phyloP scores from a whole-genome alignment of 768 basidiomycete species.

The Cubamyces lactineus region DNA sequence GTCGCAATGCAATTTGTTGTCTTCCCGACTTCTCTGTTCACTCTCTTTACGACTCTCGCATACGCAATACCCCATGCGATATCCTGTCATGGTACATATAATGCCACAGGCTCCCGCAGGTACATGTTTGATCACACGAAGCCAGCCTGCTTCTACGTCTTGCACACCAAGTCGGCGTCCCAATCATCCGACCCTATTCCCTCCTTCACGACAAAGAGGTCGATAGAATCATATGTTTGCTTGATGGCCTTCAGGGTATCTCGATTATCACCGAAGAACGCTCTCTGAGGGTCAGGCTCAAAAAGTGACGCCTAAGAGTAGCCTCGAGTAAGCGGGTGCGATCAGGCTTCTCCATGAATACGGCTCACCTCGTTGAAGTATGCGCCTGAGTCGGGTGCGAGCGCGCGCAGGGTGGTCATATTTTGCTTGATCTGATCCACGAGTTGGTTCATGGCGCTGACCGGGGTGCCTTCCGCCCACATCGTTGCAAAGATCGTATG shows the following conservation, averaged over 20 bases:
- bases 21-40: neutral
- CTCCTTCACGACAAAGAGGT: slow-evolving; percentile 47
- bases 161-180: slow-evolving; percentile 39
- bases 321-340: neutral
- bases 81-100: too few relatives aligned
- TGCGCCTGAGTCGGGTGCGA: slow-evolving; percentile 40
- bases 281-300: slow-evolving; percentile 44
- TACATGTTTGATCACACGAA: too few relatives aligned
- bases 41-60: neutral
- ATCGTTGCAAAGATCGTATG: slow-evolving; percentile 31
- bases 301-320: slow-evolving; percentile 43
- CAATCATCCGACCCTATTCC: slow-evolving; percentile 58
- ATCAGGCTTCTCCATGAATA: neutral
- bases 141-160: neutral
- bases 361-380: slow-evolving; percentile 53
- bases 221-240: slow-evolving; percentile 46
- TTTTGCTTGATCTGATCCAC: slow-evolving; percentile 25
- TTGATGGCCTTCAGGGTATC: slow-evolving; percentile 46
- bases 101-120: too few relatives aligned
- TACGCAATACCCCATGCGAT: too few relatives aligned
- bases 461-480: slow-evolving; percentile 30
- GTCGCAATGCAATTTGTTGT: slow-evolving; percentile 27
- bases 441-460: slow-evolving; percentile 24
- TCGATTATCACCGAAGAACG: slow-evolving; percentile 54
- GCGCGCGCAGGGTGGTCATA: slow-evolving; percentile 35